These are phyloP conservation scores for Cladophialophora chaetospira DNA, from an alignment of 2,329 filamentous ascomycete species.

Conservation along the genomic window DNA sequence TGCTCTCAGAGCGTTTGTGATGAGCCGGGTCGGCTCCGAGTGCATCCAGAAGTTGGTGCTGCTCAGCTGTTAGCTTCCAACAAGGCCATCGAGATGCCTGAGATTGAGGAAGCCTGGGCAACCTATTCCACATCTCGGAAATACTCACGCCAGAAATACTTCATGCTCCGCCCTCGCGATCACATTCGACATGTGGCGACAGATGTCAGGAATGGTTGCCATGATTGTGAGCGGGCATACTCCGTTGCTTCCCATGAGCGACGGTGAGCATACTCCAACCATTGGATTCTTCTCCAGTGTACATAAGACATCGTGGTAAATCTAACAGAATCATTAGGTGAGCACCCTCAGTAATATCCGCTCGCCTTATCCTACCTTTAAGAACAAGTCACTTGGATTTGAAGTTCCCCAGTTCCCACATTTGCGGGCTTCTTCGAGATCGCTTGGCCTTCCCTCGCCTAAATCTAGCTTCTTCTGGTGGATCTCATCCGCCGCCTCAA, in stretches of 20 bases:
- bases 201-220: conserved; percentile 69
- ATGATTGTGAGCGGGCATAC: conserved; percentile 70
- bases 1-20: conserved; percentile 69
- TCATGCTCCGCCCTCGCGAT: conserved; percentile 73
- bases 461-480: conserved; percentile 23
- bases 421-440: conserved; percentile 56
- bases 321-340: conserved; percentile 40
- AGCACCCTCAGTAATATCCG: too few relatives aligned
- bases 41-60: conserved; percentile 79
- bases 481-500: conserved; percentile 32
- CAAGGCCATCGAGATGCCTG: too few relatives aligned
- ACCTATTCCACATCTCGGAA: too few relatives aligned
- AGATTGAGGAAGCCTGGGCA: too few relatives aligned
- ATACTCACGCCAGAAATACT: conserved; percentile 69
- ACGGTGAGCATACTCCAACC: conserved; percentile 57
- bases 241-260: conserved; percentile 63
- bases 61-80: too few relatives aligned
- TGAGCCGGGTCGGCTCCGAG: conserved; percentile 66
- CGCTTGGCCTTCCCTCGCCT: conserved; percentile 39
- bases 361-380: conserved; percentile 42
- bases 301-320: conserved; percentile 66
- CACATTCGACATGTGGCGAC: conserved; percentile 73
- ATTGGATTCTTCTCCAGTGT: conserved; percentile 44
- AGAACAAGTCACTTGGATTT: conserved; percentile 67
- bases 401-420: conserved; percentile 70